Base-by-base conservation (phyloP, 495 filamentous ascomycete species). In the Pseudevernia furfuracea region DNA sequence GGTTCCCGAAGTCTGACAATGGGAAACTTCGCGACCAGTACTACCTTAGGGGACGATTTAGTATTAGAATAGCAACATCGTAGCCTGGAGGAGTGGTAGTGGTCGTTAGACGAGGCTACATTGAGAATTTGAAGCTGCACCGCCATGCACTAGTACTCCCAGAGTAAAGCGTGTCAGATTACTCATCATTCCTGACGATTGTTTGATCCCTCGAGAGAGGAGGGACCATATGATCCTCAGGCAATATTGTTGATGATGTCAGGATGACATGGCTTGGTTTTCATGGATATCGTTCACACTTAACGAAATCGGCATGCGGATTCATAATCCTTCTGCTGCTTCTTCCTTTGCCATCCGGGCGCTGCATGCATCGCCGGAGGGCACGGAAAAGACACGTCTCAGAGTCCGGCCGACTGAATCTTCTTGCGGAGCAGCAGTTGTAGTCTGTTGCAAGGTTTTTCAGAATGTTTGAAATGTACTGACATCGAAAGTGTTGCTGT, bases 41-140 rank as follows among this genome's bases (percentile, higher is more conserved):
- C 4, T n/a, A n/a, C n/a, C n/a, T 7, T 55, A 55, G 30, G 30
- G 6, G 30, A 53, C 49, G 19, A 1, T 21, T 55, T 30, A 17
- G 10, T 9, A 34, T 34, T 34, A 55, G 52, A 55, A 55, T 55
- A 55, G 52, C 30, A 55, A 55, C 52, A 55, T 55, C 30, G 52
- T 55, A 55, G 52, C 52, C 52, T 55, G 21, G 30, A 55, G 52
- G 30, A 55, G 48, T 14, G 30, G 17, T 15, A 28, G 48, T 6
- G 25, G 48, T 52, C 48, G 48, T 52, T 52, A 12, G 23, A 49
- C 46, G 46, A 52, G 48, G 23, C 46, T 49, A n/a, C 43, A 46
- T n/a, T 25, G 44, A 48, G n/a, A 10, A n/a, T n/a, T n/a, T n/a
- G n/a, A n/a, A n/a, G n/a, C 15, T 34, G 52, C 52, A 55, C 52